These are phyloP conservation scores for Cronartium ribicola DNA, from an alignment of 1,284 basidiomycete genomes.

Conservation along the genomic window DNA sequence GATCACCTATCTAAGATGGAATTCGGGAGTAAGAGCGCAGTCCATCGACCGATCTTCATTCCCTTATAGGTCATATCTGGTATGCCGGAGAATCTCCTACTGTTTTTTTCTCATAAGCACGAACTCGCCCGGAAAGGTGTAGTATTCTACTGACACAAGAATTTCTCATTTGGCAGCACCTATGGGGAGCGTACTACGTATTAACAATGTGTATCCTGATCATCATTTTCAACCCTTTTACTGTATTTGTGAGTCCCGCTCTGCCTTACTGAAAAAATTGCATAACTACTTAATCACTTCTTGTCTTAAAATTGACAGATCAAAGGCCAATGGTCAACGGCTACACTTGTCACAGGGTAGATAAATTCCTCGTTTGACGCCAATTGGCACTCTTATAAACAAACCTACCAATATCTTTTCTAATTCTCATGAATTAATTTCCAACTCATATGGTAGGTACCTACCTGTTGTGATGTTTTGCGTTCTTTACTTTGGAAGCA, in stretches of 20 bases:
- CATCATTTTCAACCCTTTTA: constrained; percentile 1
- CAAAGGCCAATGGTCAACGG: constrained; percentile 8
- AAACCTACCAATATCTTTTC: not conserved
- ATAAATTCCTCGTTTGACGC: not conserved
- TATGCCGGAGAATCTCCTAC: constrained; percentile 1
- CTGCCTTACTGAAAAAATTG: not conserved
- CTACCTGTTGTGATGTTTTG: not conserved
- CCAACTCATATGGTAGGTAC: no score
- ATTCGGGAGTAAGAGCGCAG: constrained; percentile 69
- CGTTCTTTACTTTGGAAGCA: not conserved
- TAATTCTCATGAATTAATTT: not conserved
- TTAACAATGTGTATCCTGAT: not conserved
- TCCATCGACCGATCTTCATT: constrained; percentile 64
- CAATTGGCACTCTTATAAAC: not conserved
- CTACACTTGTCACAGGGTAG: constrained; percentile 1
- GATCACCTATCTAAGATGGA: constrained; percentile 73
- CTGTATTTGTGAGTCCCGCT: not conserved
- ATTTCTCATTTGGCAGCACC: not conserved
- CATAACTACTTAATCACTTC: not conserved
- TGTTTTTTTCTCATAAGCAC: no score
- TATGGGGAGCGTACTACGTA: constrained; percentile 6
- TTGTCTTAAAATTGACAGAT: not conserved
- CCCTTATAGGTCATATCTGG: constrained; percentile 61
- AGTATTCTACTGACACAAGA: no score
- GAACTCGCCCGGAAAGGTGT: no score